These are phyloP conservation scores for Diplotaxis tenuifolia DNA, from an alignment of 345 rosid genomes.

Conservation along the genomic window DNA sequence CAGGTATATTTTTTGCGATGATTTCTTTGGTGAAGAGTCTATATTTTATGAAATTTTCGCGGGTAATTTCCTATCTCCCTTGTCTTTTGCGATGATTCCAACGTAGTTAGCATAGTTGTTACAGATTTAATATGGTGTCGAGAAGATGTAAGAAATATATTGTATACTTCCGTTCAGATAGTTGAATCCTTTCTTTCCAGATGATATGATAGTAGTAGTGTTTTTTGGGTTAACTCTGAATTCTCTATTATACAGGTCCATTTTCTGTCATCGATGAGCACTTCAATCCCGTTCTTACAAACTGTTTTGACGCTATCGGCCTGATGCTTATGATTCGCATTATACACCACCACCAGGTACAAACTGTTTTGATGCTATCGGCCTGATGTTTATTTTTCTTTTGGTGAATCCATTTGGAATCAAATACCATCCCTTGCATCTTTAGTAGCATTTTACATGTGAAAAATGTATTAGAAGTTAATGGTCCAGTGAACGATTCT, in stretches of 20 bases:
- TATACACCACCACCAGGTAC: conserved; percentile 95
- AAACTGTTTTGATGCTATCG: not conserved
- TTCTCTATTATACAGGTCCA: conserved; percentile 62
- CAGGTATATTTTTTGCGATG: conserved; percentile 95
- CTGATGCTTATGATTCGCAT: conserved; percentile 97
- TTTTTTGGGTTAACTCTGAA: not conserved
- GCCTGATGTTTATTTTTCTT: not conserved
- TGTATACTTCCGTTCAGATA: not conserved
- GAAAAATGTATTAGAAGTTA: conserved; percentile 7
- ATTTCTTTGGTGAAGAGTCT: conserved; percentile 94
- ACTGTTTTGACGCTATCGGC: conserved; percentile 95
- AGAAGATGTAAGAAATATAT: not conserved
- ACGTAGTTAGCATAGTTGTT: conserved; percentile 11
- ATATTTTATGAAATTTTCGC: conserved; percentile 83
- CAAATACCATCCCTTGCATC: conserved; percentile 3
- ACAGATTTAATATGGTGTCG: conserved; percentile 2
- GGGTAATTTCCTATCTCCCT: conserved; percentile 45
- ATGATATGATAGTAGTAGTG: conserved; percentile 9
- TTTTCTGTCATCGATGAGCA: conserved; percentile 94
- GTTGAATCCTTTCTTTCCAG: not conserved
- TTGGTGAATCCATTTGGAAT: conserved; percentile 1
- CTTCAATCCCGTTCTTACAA: conserved; percentile 76
- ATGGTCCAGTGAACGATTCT: conserved; percentile 13
- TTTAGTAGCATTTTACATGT: not conserved
- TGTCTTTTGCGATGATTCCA: not conserved